Evolutionary conservation across 2,329 filamentous ascomycete species (phyloP), one percentile per base, ranked within the genome.

Genomic region (Sporothrix globosa): DNA sequence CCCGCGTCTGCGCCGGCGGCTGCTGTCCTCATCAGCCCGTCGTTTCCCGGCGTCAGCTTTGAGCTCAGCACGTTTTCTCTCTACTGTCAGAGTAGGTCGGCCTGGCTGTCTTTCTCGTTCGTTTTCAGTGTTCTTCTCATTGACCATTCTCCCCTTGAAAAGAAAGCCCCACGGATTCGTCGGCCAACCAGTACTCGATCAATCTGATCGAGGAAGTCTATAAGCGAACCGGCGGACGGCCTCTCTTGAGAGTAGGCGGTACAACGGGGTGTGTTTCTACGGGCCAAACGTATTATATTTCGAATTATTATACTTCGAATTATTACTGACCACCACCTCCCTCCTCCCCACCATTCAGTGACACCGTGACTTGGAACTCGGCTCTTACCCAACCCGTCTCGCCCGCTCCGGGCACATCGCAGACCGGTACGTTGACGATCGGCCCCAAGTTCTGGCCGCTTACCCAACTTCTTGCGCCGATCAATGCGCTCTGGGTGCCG

Each of bases 181-280:
- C 60, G 5, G 60, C 60, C 44, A 65, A 65, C 24, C 60, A 65
- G n/a, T 65, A 27, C 10, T 65, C 60, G 10, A 65, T 65, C 60
- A 65, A 65, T 11, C 21, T 65, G 10, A 46, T 65, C 4, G 2
- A 41, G 6, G 41, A 65, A n/a, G 41, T 65, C n/a, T 34, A n/a
- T n/a, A 65, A 65, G 44, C 60, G 60, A 13, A 65, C 60, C 7
- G 60, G 60, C 9, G 60, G 60, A 7, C n/a, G 60, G 3, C 60
- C 60, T 41, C 39, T 65, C 2, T 6, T 65, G 11, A 21, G 60
- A 14, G 60, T 65, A 4, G 60, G 60, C 11, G 60, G 60, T 3
- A 24, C 27, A 10, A 65, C 60, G 10, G 60, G 60, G 50, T 53
- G 27, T 11, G n/a, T 24, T 24, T 52, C 11, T 17, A 13, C 11